These are phyloP conservation scores for Aspergillus indologenus DNA, from an alignment of 495 filamentous ascomycete species.

Conservation along the genomic window DNA sequence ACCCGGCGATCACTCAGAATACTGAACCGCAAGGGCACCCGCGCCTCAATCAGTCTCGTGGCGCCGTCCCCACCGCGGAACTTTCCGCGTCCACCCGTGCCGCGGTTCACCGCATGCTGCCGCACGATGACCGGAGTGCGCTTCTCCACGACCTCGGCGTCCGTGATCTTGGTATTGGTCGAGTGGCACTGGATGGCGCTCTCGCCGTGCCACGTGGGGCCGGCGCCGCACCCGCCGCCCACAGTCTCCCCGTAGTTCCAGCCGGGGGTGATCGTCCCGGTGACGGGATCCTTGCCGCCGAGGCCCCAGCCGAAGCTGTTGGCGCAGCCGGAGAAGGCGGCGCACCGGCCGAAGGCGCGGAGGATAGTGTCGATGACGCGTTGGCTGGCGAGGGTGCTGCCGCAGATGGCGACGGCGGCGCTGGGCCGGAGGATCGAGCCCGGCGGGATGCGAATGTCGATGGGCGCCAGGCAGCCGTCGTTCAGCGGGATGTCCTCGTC, in stretches of 20 bases:
- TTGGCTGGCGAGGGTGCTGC: constrained; percentile 70
- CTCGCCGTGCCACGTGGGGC: constrained; percentile 75
- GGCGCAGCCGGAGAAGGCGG: constrained; percentile 81
- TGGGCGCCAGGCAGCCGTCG: constrained; percentile 85
- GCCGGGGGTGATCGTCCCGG: constrained; percentile 40
- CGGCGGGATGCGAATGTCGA: constrained; percentile 74
- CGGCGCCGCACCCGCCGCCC: constrained; percentile 82
- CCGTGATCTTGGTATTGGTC: constrained; percentile 96
- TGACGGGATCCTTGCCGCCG: constrained; percentile 28
- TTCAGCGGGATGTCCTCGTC: constrained; percentile 88
- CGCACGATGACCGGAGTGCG: constrained; percentile 85
- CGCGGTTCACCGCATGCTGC: constrained; percentile 70
- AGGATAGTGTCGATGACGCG: constrained; percentile 91
- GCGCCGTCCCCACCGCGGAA: constrained; percentile 37
- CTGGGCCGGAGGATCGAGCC: constrained; percentile 77
- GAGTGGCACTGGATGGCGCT: constrained; percentile 89
- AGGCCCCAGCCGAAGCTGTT: constrained; percentile 63
- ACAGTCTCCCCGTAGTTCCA: constrained; percentile 97
- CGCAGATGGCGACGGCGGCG: constrained; percentile 81
- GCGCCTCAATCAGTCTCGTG: constrained; percentile 37
- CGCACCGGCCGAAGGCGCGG: constrained; percentile 77
- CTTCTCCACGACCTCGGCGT: constrained; percentile 85
- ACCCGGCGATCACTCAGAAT: constrained; percentile 84
- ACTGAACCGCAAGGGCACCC: constrained; percentile 68
- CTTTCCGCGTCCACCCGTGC: constrained; percentile 41